These are phyloP conservation scores for Epichloe amarillans DNA, from an alignment of 2,329 filamentous ascomycete genomes.

Conservation along the genomic window DNA sequence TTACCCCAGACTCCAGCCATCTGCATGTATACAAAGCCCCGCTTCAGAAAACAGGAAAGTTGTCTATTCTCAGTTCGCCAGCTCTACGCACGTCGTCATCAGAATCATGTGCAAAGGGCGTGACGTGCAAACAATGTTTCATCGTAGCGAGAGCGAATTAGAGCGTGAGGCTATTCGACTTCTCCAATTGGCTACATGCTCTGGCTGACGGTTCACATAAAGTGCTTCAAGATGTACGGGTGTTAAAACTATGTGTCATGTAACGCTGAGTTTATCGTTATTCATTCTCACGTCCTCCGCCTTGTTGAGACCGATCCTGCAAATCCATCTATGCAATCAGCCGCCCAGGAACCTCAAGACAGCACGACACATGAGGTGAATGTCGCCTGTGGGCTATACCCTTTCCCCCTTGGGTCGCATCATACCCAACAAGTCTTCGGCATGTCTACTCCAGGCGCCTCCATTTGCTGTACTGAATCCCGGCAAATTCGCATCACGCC, in stretches of 20 bases:
- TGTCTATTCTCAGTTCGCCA: no score
- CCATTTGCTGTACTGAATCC: constrained; percentile 37
- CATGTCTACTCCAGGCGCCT: constrained; percentile 58
- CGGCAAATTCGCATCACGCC: constrained; percentile 17
- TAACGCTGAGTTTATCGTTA: background rate
- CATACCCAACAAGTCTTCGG: constrained; percentile 50
- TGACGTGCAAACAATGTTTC: no score
- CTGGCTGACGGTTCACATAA: no score
- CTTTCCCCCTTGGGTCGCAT: constrained; percentile 33
- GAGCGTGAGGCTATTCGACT: no score
- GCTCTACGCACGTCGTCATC: no score
- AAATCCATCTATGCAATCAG: background rate
- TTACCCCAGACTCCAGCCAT: constrained; percentile 5
- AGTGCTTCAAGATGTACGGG: no score
- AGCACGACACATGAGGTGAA: no score
- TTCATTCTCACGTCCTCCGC: background rate
- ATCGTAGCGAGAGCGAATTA: no score
- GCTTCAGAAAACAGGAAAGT: no score
- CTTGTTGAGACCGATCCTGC: background rate
- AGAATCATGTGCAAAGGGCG: no score
- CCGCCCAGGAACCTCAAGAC: background rate
- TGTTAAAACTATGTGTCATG: background rate
- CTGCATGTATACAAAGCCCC: no score
- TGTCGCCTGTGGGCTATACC: constrained; percentile 2
- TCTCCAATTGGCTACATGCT: no score